These are phyloP conservation scores for Gracilariopsis chorda DNA, from an alignment of 23 red algal genomes.

Conservation along the genomic window DNA sequence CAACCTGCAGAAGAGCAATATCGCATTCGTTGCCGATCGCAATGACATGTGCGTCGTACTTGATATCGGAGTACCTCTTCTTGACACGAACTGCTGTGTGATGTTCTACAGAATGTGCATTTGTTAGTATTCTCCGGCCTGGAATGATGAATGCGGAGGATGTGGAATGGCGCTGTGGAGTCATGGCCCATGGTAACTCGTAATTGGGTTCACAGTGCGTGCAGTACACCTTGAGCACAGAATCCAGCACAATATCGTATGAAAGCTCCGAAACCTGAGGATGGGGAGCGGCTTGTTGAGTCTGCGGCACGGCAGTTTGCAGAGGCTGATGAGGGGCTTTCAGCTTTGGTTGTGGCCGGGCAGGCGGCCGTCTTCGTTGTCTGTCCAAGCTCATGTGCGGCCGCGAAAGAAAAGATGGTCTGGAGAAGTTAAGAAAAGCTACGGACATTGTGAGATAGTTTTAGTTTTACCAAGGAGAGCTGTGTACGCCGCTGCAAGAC, in stretches of 20 bases:
- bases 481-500: too few relatives aligned
- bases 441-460: neutral
- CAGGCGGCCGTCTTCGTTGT: neutral
- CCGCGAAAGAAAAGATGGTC: neutral
- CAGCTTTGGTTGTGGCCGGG: neutral
- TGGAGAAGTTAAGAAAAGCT: neutral
- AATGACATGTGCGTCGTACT: constrained; percentile 65
- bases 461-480: too few relatives aligned
- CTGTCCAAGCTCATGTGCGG: neutral
- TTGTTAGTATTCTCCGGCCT: constrained; percentile 84
- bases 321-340: neutral
- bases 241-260: constrained; percentile 56
- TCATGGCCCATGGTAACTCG: constrained; percentile 87
- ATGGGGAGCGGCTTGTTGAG: neutral
- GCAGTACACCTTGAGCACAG: constrained; percentile 83
- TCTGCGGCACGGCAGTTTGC: neutral
- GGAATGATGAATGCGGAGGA: constrained; percentile 86
- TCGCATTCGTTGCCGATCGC: constrained; percentile 97
- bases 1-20: constrained; percentile 84
- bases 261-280: neutral
- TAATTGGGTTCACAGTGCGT: constrained; percentile 94
- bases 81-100: constrained; percentile 87
- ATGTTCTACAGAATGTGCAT: constrained; percentile 92
- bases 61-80: constrained; percentile 77
- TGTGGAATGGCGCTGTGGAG: constrained; percentile 74